phyloP scores from a whole-genome alignment of 176 grass and related monocot genomes.

The Aegilops bicornis region DNA sequence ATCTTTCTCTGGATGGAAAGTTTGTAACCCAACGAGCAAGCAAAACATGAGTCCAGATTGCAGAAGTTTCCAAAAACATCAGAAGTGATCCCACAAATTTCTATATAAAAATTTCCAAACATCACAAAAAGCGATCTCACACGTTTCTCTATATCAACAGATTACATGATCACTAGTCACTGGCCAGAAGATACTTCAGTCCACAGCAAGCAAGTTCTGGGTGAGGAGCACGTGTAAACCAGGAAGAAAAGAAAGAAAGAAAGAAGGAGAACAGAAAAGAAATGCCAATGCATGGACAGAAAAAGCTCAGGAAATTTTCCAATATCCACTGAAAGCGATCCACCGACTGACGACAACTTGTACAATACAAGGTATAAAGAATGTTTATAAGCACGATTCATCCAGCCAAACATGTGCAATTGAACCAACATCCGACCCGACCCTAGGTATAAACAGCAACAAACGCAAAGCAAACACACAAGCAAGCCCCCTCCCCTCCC shows the following conservation, averaged over 20 bases:
- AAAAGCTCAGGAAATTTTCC: slow-evolving; percentile 16
- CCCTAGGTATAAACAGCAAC: slow-evolving; percentile 45
- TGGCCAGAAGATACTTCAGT: not conserved
- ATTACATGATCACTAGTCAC: not conserved
- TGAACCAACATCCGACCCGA: not conserved
- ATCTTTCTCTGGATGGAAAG: too few species aligned
- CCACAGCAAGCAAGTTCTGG: not conserved
- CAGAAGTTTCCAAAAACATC: not conserved
- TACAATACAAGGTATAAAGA: slow-evolving; percentile 73
- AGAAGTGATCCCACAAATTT: too few species aligned
- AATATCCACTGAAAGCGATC: slow-evolving; percentile 18
- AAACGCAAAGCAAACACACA: slow-evolving; percentile 45
- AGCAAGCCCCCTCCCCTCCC: not conserved
- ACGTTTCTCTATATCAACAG: not conserved
- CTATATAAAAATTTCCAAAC: too few species aligned
- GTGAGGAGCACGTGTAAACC: slow-evolving; percentile 14
- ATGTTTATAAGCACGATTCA: slow-evolving; percentile 50
- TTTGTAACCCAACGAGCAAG: too few species aligned
- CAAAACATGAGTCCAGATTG: not conserved
- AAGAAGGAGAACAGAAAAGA: not conserved
- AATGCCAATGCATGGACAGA: not conserved
- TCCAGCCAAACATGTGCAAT: slow-evolving; percentile 35
- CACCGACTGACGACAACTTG: not conserved
- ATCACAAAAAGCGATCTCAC: not conserved
- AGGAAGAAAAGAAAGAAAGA: not conserved